phyloP scores from a whole-genome alignment of 805 yeast genomes.

The Sungouiozyma ichnusensis region DNA sequence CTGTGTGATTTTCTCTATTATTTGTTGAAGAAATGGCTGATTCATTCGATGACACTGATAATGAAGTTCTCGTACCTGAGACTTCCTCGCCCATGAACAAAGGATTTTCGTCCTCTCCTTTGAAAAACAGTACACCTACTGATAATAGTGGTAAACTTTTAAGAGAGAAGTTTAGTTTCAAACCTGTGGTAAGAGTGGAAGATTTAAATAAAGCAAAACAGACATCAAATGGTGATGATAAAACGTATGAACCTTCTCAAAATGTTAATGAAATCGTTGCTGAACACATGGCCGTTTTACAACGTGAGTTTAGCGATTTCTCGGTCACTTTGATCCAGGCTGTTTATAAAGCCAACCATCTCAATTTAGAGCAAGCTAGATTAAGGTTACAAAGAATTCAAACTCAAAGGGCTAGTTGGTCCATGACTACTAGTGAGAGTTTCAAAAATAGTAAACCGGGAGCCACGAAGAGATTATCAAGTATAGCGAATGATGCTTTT shows the following conservation, averaged over 20 bases:
- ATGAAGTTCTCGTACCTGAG: conserved; percentile 40
- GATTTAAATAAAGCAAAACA: not conserved
- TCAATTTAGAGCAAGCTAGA: conserved; percentile 28
- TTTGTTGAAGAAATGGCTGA: conserved; percentile 10
- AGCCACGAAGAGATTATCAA: conserved; percentile 1
- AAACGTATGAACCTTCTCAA: conserved; percentile 5
- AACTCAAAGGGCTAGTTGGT: conserved; percentile 20
- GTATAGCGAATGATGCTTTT: no score
- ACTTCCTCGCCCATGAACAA: conserved; percentile 33
- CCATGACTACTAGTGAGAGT: conserved; percentile 2
- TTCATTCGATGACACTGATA: conserved; percentile 2
- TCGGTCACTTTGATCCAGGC: conserved; percentile 30
- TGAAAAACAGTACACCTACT: conserved; percentile 9
- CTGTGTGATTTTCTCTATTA: no score
- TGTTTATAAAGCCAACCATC: conserved; percentile 31
- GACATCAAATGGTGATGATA: not conserved
- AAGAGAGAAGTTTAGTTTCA: conserved; percentile 36
- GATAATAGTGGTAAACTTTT: conserved; percentile 9
- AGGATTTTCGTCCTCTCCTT: conserved; percentile 23
- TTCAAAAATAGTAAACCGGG: not conserved
- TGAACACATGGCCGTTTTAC: conserved; percentile 10
- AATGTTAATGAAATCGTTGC: conserved; percentile 8
- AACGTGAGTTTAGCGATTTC: conserved; percentile 26
- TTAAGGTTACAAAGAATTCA: conserved; percentile 24
- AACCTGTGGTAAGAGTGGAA: conserved; percentile 8